phyloP scores from a whole-genome alignment of 257 asterid genomes.

The Solanum piurae region DNA sequence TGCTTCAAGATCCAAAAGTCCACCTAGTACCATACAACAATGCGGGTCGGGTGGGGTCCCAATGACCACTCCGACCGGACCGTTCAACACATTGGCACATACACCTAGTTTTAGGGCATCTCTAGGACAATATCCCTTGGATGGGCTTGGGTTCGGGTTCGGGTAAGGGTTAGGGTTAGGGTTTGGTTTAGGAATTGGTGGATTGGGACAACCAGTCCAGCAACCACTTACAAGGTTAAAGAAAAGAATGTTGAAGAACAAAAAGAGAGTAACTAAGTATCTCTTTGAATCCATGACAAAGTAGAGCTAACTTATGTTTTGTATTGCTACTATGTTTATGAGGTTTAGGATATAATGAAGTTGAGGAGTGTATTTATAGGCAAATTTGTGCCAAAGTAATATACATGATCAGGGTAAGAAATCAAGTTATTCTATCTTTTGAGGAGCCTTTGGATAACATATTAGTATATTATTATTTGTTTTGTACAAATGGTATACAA shows the following conservation, averaged over 20 bases:
- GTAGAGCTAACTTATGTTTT: not conserved
- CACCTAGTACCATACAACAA: conserved; percentile 56
- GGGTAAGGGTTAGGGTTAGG: conserved; percentile 18
- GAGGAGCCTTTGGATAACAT: not conserved
- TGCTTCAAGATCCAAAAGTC: conserved; percentile 57
- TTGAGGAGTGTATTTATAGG: conserved; percentile 7
- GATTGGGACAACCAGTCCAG: conserved; percentile 17
- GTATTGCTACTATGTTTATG: not conserved
- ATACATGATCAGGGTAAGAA: not conserved
- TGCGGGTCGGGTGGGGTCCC: conserved; percentile 60
- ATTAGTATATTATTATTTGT: not conserved
- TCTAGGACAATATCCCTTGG: conserved; percentile 50
- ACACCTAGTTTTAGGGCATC: conserved; percentile 54
- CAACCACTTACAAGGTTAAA: conserved; percentile 37
- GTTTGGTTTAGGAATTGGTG: conserved; percentile 8
- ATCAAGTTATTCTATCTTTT: not conserved
- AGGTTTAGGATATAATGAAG: not conserved
- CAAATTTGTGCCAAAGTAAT: not conserved
- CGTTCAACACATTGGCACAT: conserved; percentile 55
- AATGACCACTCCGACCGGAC: conserved; percentile 34
- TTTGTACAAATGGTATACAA: not conserved
- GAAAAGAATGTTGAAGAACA: conserved; percentile 31
- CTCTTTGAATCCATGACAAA: conserved; percentile 36
- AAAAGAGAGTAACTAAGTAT: conserved; percentile 20
- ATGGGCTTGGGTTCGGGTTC: conserved; percentile 15